Base-by-base conservation (phyloP, 257 asterid genomes). In the Echium plantagineum region DNA sequence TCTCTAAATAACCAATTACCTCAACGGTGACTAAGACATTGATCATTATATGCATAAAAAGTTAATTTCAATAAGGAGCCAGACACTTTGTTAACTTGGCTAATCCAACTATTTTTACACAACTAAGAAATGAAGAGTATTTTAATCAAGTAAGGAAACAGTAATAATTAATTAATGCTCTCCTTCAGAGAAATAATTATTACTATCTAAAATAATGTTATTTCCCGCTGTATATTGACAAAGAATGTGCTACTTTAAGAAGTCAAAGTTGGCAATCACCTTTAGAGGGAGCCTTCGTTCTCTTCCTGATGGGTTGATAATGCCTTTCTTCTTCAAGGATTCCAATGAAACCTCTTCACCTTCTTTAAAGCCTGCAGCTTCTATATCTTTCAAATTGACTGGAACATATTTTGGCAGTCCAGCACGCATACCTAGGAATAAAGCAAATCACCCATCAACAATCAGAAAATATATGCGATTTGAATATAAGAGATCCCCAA, bases 301-400 rank as follows among this genome's bases (percentile, higher is more conserved):
- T 75, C 99, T 81, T 62, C 97, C 99, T 0, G 99, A 89, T 63
- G 97, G 97, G 60, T 93, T 93, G 65, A 93, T 86, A 68, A 93
- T 62, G 63, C 99, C 94, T 72, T 72, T 93, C 72, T 65, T 68
- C 82, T 83, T 89, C 86, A 93, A 75, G 9, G 99, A 81, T 79
- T 89, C 96, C 76, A 86, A 69, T 13, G 99, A 89, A 55, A 93
- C 95, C 78, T 78, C 97, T 72, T 89, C 97, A 42, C 99, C 97
- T 69, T 85, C 99, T 72, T 81, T 66, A 69, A 93, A 93, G 38
- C 90, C 97, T 0, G 88, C 95, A 6, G 73, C 88, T 58, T 73
- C 93, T 48, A 93, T 81, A 66, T 86, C 94, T 71, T 83, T 81
- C 76, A 93, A 75, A 85, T 89, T 89, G 61, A 89, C 91, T 0